These are phyloP conservation scores for Dittrichia graveolens DNA, from an alignment of 129 eudicot genomes.

Conservation along the genomic window DNA sequence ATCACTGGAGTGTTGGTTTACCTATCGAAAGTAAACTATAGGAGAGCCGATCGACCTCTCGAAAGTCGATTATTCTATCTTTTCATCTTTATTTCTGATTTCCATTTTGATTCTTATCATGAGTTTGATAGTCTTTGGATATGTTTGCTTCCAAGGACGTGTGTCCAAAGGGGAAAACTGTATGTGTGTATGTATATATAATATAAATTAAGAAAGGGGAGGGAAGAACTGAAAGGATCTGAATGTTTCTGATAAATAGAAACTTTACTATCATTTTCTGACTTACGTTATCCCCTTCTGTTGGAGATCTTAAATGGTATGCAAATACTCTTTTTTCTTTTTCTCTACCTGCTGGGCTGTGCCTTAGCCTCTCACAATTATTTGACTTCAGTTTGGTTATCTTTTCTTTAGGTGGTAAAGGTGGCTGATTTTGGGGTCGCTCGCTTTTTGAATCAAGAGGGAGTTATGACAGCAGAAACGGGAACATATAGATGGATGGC, in stretches of 20 bases:
- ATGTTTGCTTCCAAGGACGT: no score
- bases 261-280: not conserved
- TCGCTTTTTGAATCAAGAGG: constrained; percentile 81
- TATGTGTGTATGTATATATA: no score
- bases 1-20: no score
- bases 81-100: no score
- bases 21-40: no score
- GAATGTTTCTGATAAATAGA: not conserved
- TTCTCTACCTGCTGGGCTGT: constrained; percentile 5
- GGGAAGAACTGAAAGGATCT: no score
- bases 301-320: not conserved
- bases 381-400: not conserved
- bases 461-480: constrained; percentile 98
- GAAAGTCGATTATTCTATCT: no score
- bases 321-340: not conserved
- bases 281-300: not conserved
- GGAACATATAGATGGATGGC: constrained; percentile 99
- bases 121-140: no score
- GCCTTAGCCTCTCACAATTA: not conserved
- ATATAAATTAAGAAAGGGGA: no score
- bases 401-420: constrained; percentile 71
- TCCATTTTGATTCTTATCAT: no score
- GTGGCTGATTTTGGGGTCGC: constrained; percentile 99
- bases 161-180: no score
- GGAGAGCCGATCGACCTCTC: no score